Conservation (phyloP, 2,329 filamentous ascomycete species). For the Emmonsia crescens region DNA sequence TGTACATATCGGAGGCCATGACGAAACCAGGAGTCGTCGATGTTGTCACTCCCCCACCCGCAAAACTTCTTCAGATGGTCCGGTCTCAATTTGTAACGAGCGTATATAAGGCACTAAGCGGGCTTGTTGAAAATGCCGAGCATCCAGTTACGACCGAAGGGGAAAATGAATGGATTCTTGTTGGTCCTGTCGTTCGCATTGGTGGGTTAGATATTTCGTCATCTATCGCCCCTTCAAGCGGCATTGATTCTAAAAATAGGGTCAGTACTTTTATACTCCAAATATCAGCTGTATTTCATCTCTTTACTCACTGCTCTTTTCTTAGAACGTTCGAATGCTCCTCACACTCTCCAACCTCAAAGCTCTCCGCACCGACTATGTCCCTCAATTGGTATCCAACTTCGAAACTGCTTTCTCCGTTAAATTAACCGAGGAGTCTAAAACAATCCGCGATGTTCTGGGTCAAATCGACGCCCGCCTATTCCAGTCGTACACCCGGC, state of each 20-base stretch:
- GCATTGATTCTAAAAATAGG: conserved; percentile 43
- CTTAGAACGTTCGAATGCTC: conserved; percentile 79
- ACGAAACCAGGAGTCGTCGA: conserved; percentile 60
- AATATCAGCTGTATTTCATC: conserved; percentile 82
- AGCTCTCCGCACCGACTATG: conserved; percentile 65
- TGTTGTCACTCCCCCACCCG: conserved; percentile 73
- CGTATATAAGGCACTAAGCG: conserved; percentile 84
- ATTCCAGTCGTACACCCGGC: conserved; percentile 84
- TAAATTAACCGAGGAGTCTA: conserved; percentile 85
- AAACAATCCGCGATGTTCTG: conserved; percentile 82
- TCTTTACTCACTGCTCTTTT: conserved; percentile 28
- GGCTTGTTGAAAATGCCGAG: conserved; percentile 95
- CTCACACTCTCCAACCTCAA: conserved; percentile 89
- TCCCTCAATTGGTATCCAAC: conserved; percentile 78
- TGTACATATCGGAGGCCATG: conserved; percentile 82
- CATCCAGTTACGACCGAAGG: conserved; percentile 54
- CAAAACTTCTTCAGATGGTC: conserved; percentile 83
- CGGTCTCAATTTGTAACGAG: conserved; percentile 86
- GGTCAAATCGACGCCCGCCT: conserved; percentile 81
- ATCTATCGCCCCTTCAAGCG: conserved; percentile 37
- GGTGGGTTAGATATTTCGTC: conserved; percentile 25
- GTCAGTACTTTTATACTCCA: conserved; percentile 27
- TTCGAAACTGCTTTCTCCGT: conserved; percentile 93
- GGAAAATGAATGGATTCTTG: conserved; percentile 42
- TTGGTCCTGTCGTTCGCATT: conserved; percentile 25